Evolutionary conservation across 345 rosid genomes (phyloP).

Genomic region (Bruguiera gymnorhiza): DNA sequence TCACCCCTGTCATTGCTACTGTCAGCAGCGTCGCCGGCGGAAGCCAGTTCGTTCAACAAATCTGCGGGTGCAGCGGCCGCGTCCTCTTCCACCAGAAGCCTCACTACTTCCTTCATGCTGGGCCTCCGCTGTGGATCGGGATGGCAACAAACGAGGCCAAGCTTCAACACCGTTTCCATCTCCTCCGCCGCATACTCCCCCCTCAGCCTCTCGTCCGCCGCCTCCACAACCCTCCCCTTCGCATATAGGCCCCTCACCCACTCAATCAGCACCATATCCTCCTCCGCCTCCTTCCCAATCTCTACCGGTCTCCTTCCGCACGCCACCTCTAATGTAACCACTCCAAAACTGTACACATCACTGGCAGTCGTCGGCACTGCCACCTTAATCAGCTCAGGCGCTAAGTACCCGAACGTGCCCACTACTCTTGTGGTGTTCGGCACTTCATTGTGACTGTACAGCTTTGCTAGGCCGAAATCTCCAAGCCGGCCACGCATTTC

Average conservation of each 20-base stretch:
- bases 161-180: conserved; percentile 61
- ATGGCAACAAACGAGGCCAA: conserved; percentile 86
- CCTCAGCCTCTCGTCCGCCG: conserved; percentile 53
- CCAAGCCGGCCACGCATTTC: conserved; percentile 84
- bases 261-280: conserved; percentile 61
- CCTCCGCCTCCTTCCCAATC: conserved; percentile 39
- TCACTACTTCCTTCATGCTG: conserved; percentile 63
- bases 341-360: conserved; percentile 86
- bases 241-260: conserved; percentile 64
- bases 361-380: conserved; percentile 58
- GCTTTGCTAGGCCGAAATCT: conserved; percentile 82
- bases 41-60: conserved; percentile 34
- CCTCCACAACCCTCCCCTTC: conserved; percentile 46
- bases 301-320: conserved; percentile 73
- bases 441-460: conserved; percentile 68
- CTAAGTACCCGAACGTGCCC: conserved; percentile 82
- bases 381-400: conserved; percentile 68
- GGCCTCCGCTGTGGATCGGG: conserved; percentile 69
- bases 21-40: conserved; percentile 12
- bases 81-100: conserved; percentile 46
- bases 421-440: conserved; percentile 83
- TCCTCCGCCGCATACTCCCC: conserved; percentile 50
- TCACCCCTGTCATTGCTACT: neutral
- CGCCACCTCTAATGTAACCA: conserved; percentile 76
- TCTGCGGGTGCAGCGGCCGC: conserved; percentile 38